Percentiles rank a stretch among this genome's conserved stretches.
Conservation (phyloP, 2,329 filamentous ascomycete genomes). For the Acrocalymma vagum region DNA sequence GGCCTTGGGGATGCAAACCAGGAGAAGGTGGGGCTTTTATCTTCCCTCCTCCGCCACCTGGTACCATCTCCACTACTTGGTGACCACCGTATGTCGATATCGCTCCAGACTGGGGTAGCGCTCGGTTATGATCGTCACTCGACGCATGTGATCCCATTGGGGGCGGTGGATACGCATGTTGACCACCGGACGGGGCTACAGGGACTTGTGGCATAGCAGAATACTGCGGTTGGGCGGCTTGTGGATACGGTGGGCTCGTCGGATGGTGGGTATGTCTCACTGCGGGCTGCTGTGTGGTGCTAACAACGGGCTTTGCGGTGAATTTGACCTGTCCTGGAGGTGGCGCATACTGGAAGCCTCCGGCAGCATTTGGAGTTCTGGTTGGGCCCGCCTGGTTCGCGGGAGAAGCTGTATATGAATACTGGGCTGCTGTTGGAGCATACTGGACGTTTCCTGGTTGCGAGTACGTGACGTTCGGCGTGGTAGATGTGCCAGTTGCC, state of each 20-base stretch:
- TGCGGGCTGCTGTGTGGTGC: conserved; percentile 26
- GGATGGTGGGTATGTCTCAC: conserved; percentile 38
- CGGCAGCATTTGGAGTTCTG: conserved; percentile 25
- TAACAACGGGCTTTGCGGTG: conserved; percentile 48
- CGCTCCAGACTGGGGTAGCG: conserved; percentile 28
- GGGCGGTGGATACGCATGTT: conserved; percentile 39
- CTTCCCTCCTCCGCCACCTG: conserved; percentile 40
- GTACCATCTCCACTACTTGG: conserved; percentile 53
- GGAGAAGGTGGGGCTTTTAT: conserved; percentile 42
- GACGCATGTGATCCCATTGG: conserved; percentile 38
- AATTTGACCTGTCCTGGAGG: conserved; percentile 53
- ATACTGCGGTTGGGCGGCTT: conserved; percentile 31
- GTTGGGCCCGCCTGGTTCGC: conserved; percentile 29
- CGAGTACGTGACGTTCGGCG: conserved; percentile 29
- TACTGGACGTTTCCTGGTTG: conserved; percentile 40
- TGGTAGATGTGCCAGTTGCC: conserved; percentile 10
- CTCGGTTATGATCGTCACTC: conserved; percentile 34
- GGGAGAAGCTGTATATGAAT: conserved; percentile 35
- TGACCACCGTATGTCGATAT: conserved; percentile 35
- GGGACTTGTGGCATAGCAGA: conserved; percentile 31
- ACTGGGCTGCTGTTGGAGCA: conserved; percentile 34
- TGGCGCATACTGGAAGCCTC: conserved; percentile 50
- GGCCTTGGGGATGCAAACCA: conserved; percentile 41
- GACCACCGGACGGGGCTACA: conserved; percentile 22
- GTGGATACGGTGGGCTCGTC: conserved; percentile 23